These are phyloP conservation scores for Byssochlamys sp. DNA, from an alignment of 2,329 filamentous ascomycete species.

Conservation along the genomic window DNA sequence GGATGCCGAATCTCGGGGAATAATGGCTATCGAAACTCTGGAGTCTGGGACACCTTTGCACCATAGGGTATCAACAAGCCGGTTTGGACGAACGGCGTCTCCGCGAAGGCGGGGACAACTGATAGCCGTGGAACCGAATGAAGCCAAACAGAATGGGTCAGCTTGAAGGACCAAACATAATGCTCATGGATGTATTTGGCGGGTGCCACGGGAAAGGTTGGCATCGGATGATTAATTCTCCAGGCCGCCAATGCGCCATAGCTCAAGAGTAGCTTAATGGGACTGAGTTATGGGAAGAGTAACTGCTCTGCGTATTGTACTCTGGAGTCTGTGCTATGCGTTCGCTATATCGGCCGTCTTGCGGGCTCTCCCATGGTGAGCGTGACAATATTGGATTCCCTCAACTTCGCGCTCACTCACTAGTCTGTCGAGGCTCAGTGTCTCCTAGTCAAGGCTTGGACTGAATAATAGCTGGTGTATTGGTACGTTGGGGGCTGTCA, in stretches of 20 bases:
- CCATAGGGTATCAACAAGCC: background rate
- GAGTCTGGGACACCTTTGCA: background rate
- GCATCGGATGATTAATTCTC: background rate
- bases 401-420: background rate
- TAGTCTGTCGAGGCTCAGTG: too few relatives aligned
- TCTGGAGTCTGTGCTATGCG: background rate
- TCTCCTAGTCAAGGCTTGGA: background rate
- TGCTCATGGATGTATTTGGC: background rate
- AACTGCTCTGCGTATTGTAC: background rate
- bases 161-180: background rate
- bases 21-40: background rate
- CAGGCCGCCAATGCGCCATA: background rate
- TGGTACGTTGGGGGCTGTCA: background rate
- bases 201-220: background rate
- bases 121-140: background rate
- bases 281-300: too few relatives aligned
- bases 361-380: background rate
- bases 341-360: background rate
- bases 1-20: background rate
- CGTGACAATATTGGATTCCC: background rate
- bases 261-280: background rate
- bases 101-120: background rate
- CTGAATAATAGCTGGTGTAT: background rate
- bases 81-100: background rate
- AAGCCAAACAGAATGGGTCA: background rate